These are phyloP conservation scores for Moniliella sp. DNA, from an alignment of 1,284 basidiomycete genomes.

Conservation along the genomic window DNA sequence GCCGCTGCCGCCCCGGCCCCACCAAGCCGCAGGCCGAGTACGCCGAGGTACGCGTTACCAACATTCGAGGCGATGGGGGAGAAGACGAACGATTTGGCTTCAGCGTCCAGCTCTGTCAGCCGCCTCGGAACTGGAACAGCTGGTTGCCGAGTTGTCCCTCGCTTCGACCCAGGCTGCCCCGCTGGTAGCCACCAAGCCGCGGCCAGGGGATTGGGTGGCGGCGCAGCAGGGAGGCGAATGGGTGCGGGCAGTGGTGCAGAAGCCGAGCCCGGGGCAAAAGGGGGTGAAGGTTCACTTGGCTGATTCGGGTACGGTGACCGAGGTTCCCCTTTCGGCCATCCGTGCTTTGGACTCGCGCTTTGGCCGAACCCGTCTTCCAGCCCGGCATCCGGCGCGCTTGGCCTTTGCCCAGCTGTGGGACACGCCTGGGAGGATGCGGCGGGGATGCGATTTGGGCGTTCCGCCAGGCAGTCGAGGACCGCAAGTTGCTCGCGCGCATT, in stretches of 20 bases:
- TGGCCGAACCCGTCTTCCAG: constrained; percentile 9
- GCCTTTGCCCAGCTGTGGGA: constrained; percentile 18
- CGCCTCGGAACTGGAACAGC: constrained; percentile 51
- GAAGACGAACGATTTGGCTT: constrained; percentile 59
- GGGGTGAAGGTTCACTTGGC: constrained; percentile 12
- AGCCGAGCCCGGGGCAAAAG: constrained; percentile 9
- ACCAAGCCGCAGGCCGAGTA: constrained; percentile 48
- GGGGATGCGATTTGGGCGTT: constrained; percentile 18
- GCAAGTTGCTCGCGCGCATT: constrained; percentile 26
- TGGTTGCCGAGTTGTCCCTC: constrained; percentile 76
- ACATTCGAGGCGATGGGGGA: constrained; percentile 47
- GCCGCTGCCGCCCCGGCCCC: too few species aligned
- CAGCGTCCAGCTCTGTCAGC: constrained; percentile 76
- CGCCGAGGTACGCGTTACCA: constrained; percentile 72
- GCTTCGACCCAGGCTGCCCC: constrained; percentile 51
- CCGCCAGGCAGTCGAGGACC: constrained; percentile 12
- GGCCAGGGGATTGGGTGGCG: constrained; percentile 61
- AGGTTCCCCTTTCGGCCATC: constrained; percentile 10
- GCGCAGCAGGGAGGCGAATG: constrained; percentile 37
- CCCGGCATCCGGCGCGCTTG: constrained; percentile 15
- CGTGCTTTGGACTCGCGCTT: constrained; percentile 16
- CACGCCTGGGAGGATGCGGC: constrained; percentile 23
- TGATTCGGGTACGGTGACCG: constrained; percentile 22
- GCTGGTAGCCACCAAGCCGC: constrained; percentile 45
- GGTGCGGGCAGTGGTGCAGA: constrained; percentile 19